Conservation (phyloP, 352 stramenopile genomes). For the Phytophthora tentaculata region DNA sequence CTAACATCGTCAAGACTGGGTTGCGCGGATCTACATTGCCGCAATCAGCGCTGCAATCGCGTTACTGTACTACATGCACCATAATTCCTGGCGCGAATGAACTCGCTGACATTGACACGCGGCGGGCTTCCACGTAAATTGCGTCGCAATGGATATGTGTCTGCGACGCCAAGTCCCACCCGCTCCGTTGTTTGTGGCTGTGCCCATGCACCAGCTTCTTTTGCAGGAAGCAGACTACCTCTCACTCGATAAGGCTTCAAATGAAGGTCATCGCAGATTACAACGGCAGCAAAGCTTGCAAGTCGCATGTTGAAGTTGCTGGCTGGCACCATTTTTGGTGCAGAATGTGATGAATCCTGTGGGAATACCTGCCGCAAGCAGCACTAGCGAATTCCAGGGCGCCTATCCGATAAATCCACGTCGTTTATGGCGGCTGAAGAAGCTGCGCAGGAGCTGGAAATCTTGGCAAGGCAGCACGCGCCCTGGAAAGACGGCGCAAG, state of each 20-base stretch:
- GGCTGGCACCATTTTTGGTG: constrained; percentile 2
- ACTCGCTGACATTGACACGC: constrained; percentile 5
- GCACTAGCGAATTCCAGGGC: neutral
- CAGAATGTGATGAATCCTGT: too few relatives aligned
- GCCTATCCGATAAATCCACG: neutral
- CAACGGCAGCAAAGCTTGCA: neutral
- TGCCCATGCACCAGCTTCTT: neutral
- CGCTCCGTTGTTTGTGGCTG: neutral
- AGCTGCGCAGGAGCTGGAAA: neutral
- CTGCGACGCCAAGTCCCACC: neutral
- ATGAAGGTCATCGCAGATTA: neutral
- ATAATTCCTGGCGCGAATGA: neutral
- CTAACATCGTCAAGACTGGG: too few relatives aligned
- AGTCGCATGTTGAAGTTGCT: constrained; percentile 24
- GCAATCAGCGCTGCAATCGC: constrained; percentile 11
- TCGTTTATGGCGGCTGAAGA: neutral
- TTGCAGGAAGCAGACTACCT: neutral
- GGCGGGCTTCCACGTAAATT: neutral
- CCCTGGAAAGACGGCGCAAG: constrained; percentile 9
- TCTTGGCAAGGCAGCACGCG: too few relatives aligned
- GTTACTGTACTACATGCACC: neutral
- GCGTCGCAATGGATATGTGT: neutral
- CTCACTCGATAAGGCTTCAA: constrained; percentile 4
- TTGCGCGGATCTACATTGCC: constrained; percentile 8
- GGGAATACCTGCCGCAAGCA: constrained; percentile 1